Evolutionary conservation across 768 basidiomycete species (phyloP), one percentile per base, ranked within the genome.

Genomic region (Tulasnella sp.): DNA sequence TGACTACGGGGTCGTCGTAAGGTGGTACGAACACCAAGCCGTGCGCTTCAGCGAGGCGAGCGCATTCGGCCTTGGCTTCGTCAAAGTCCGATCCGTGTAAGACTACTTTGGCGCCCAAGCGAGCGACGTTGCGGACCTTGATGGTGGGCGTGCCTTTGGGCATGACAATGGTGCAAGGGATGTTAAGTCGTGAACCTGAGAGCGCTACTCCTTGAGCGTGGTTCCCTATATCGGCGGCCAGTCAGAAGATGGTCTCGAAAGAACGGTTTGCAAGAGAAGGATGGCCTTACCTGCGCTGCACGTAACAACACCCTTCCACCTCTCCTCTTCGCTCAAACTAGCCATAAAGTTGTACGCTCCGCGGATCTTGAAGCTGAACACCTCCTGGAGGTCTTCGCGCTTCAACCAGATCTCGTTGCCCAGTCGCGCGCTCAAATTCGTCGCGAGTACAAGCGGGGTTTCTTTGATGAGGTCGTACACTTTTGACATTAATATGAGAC

Each of bases 291-390:
- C 97, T 79, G 98, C 98, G 83, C 95, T 97, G 83, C 98, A 99
- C 70, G 98, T 98, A 76, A 99, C 87, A 81, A 99, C 98, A 78
- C 98, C 98, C 84, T 96, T 96, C 94, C 96, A 96, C 78, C 95
- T 88, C 83, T 99, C 97, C 77, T 96, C 94, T 42, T 92, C 91
- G 10, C 87, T 86, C 46, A 99, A 86, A 84, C 89, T 89, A 29
- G 94, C 94, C 97, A 99, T 99, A 82, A 98, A 94, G 84, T 99
- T 99, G 86, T 98, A 99, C 42, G 98, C 98, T 32, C 98, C 98
- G 5, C 98, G 88, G 70, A 99, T 96, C 83, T 99, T 99, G 90
- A 99, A 99, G 83, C 94, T 96, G 84, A 99, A 99, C 26, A 99
- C 98, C 82, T 95, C 92, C 70, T 99, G 97, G 2, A 98, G 88